Base-by-base conservation (phyloP, 345 rosid species). In the Aegle marmelos region DNA sequence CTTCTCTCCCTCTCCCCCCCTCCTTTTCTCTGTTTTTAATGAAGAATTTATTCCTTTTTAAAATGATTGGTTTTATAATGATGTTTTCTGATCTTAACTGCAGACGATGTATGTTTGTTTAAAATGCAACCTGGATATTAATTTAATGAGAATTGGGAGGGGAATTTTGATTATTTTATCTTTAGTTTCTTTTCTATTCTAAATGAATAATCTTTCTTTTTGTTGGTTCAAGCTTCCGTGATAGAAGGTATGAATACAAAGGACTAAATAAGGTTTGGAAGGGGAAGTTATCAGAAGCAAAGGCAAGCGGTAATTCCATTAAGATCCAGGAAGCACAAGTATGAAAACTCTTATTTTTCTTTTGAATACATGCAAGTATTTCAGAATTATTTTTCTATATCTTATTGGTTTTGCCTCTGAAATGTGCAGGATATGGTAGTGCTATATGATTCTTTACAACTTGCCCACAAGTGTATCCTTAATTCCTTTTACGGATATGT, bases 401-500 rank as follows among this genome's bases (percentile, higher is more conserved):
- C 50, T 75, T 77, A 69, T 69, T 78, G 62, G 28, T 72, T 61
- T 82, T 85, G 62, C 78, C 68, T 72, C 24, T 75, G 56, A 75
- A 83, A 77, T 76, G 76, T 79, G 82, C 90, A 95, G 99, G 97
- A 95, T 83, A 90, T 95, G 99, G 97, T 95, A 63, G 96, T 95
- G 81, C 92, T 95, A 79, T 95, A 95, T 81, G 99, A 93, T 88
- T 95, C 99, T 78, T 83, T 95, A 80, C 99, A 95, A 87, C 97
- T 95, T 64, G 98, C 99, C 81, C 99, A 93, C 85, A 95, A 95
- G 81, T 92, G 97, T 79, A 95, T 95, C 16, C 98, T 93, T 81
- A 95, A 95, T 85, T 95, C 99, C 30, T 95, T 95, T 84, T 95
- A 95, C 83, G 99, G 99, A 85, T 95, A 95, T 87, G 99, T 95